These are phyloP conservation scores for Plasmodiophora brassicae DNA, from an alignment of 208 protist species.

Conservation along the genomic window DNA sequence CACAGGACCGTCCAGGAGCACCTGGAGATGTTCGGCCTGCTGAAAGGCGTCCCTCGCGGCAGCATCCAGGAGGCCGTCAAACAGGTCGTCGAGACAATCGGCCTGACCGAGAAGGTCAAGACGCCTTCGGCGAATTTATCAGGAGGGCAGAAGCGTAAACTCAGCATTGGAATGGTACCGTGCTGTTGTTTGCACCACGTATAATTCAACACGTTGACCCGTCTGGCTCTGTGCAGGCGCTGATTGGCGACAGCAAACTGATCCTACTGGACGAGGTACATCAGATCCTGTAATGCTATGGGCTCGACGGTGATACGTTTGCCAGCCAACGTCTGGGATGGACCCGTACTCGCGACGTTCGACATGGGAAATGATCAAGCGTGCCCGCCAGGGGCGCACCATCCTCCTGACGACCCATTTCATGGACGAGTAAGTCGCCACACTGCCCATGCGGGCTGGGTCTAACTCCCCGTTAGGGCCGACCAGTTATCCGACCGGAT, in stretches of 20 bases:
- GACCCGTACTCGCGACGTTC: conserved; percentile 41
- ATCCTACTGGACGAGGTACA: neutral
- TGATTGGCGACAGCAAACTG: neutral
- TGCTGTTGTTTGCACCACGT: neutral
- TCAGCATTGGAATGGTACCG: neutral
- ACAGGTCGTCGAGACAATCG: neutral
- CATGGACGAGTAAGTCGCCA: neutral
- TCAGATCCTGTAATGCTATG: neutral
- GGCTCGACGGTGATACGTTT: conserved; percentile 35
- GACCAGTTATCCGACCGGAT: conserved; percentile 41
- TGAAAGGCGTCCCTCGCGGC: neutral
- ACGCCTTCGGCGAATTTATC: neutral
- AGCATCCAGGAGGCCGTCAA: neutral
- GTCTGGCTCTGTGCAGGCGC: neutral
- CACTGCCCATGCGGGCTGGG: neutral
- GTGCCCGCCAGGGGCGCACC: neutral
- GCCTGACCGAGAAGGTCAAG: conserved; percentile 18
- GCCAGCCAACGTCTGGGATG: conserved; percentile 65
- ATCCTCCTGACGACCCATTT: conserved; percentile 1
- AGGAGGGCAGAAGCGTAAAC: neutral
- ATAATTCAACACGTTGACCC: neutral
- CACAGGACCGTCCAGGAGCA: conserved; percentile 52
- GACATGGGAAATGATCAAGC: conserved; percentile 51
- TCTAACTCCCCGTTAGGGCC: neutral
- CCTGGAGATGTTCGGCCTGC: conserved; percentile 42